Conservation (phyloP, 345 rosid species). For the Sisymbrium irio region DNA sequence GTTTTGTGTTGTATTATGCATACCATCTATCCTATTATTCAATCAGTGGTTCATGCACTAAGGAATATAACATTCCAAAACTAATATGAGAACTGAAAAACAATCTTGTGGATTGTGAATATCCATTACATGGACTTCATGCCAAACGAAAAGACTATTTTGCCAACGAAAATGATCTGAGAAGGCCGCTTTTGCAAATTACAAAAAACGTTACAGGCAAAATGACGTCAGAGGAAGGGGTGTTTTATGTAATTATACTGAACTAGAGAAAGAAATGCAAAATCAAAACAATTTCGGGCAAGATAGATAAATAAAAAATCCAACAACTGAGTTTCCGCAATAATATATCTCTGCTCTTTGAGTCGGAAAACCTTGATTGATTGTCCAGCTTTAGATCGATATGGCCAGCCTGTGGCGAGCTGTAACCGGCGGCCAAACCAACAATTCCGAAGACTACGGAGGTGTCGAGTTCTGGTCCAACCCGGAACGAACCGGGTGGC, state of each 20-base stretch:
- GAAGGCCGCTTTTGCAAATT: too few relatives aligned
- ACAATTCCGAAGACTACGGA: constrained; percentile 36
- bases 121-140: too few relatives aligned
- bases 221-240: not conserved
- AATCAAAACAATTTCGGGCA: not conserved
- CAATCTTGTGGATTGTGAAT: too few relatives aligned
- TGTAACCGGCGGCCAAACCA: constrained; percentile 32
- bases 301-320: not conserved
- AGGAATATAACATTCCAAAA: too few relatives aligned
- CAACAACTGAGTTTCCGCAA: too few relatives aligned
- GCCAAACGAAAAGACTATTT: too few relatives aligned
- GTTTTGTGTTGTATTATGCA: not conserved
- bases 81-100: too few relatives aligned
- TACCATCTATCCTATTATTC: too few relatives aligned
- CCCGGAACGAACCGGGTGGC: constrained; percentile 70
- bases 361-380: constrained; percentile 4
- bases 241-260: not conserved
- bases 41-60: not conserved
- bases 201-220: not conserved
- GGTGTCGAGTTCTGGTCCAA: constrained; percentile 64
- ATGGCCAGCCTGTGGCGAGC: constrained; percentile 49
- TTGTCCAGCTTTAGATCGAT: not conserved
- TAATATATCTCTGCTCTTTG: not conserved
- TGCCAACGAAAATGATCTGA: too few relatives aligned
- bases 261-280: not conserved